Conservation (phyloP, 2,329 filamentous ascomycete species). For the Paracoccidioides lutzii region DNA sequence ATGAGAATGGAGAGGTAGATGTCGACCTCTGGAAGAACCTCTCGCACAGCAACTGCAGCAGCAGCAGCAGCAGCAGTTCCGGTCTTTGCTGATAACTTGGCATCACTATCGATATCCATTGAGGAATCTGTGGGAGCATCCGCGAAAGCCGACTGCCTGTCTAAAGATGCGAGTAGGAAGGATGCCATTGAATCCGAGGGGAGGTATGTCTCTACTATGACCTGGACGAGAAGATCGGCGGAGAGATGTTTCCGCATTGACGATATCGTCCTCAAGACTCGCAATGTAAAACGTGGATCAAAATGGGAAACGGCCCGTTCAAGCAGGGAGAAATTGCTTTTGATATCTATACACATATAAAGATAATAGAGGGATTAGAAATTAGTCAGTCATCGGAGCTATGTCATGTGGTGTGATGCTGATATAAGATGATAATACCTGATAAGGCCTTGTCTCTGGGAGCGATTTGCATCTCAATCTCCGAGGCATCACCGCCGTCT, state of each 20-base stretch:
- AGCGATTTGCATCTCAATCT: slow-evolving; percentile 33
- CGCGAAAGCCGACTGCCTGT: slow-evolving; percentile 52
- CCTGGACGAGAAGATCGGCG: slow-evolving; percentile 65
- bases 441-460: slow-evolving; percentile 39
- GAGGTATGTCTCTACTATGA: slow-evolving; percentile 69
- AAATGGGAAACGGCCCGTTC: slow-evolving; percentile 87
- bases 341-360: slow-evolving; percentile 56
- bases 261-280: slow-evolving; percentile 88
- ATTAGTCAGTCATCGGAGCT: neutral
- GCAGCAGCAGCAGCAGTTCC: too few species aligned
- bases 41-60: slow-evolving; percentile 51
- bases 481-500: slow-evolving; percentile 29
- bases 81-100: slow-evolving; percentile 45
- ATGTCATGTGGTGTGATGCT: neutral
- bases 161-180: slow-evolving; percentile 57
- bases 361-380: neutral
- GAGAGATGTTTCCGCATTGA: slow-evolving; percentile 85
- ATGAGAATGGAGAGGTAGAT: slow-evolving; percentile 76
- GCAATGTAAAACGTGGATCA: slow-evolving; percentile 86
- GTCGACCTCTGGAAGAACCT: slow-evolving; percentile 74
- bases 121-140: slow-evolving; percentile 45
- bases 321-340: slow-evolving; percentile 80
- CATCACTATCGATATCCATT: slow-evolving; percentile 60
- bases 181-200: slow-evolving; percentile 54
- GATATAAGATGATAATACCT: slow-evolving; percentile 18